phyloP scores from a whole-genome alignment of 257 asterid genomes.

The Rehmannia glutinosa region DNA sequence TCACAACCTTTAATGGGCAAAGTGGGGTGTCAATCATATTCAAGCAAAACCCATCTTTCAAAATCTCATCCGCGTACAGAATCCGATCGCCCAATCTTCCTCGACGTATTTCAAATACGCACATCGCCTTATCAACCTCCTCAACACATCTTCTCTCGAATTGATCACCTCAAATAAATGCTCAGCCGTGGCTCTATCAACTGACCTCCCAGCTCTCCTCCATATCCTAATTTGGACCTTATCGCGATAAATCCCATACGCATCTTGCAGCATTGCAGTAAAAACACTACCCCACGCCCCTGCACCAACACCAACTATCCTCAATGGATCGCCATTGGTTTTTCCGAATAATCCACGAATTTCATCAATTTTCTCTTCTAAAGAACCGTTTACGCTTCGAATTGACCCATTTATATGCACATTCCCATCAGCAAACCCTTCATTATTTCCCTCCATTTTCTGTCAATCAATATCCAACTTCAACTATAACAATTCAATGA shows the following conservation, averaged over 20 bases:
- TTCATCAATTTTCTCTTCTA: slow-evolving; percentile 69
- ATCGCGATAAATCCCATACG: slow-evolving; percentile 65
- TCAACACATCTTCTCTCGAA: slow-evolving; percentile 83
- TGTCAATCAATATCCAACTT: neutral
- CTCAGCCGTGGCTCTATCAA: slow-evolving; percentile 79
- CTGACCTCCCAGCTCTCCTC: slow-evolving; percentile 81
- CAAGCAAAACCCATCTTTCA: slow-evolving; percentile 92
- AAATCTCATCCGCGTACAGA: slow-evolving; percentile 83
- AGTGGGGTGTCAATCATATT: slow-evolving; percentile 96
- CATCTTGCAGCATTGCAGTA: slow-evolving; percentile 85
- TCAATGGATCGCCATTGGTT: slow-evolving; percentile 65
- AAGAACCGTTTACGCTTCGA: slow-evolving; percentile 40
- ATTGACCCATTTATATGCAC: slow-evolving; percentile 38
- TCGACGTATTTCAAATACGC: slow-evolving; percentile 95
- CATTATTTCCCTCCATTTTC: slow-evolving; percentile 51
- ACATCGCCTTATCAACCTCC: slow-evolving; percentile 87
- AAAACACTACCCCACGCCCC: slow-evolving; percentile 99
- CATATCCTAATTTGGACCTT: slow-evolving; percentile 86
- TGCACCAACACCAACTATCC: slow-evolving; percentile 85
- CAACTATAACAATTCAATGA: slow-evolving; percentile 12
- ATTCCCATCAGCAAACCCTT: slow-evolving; percentile 26
- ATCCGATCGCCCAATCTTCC: slow-evolving; percentile 77
- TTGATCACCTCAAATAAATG: slow-evolving; percentile 88
- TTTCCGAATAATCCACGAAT: slow-evolving; percentile 58
- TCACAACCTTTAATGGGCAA: slow-evolving; percentile 94